Evolutionary conservation across 192 early-diverging fungal genomes (phyloP), one percentile per base, ranked within the genome.

Genomic region (Podila verticillata): DNA sequence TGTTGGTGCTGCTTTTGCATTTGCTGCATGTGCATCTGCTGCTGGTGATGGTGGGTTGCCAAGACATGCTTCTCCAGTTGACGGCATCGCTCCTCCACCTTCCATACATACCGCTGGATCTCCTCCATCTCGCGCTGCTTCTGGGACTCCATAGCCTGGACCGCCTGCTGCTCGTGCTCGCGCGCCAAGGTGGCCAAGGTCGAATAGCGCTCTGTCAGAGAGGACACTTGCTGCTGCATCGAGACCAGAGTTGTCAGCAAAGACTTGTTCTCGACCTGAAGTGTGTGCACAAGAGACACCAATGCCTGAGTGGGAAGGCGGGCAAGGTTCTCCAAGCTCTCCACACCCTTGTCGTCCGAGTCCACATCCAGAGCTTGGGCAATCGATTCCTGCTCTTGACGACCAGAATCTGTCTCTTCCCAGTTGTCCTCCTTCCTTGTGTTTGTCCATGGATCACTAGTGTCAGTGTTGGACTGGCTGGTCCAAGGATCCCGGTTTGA

Each of bases 61-160:
- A 74, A 57, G 22, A 70, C 61, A 34, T 74, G 74, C 48, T 78
- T 77, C 48, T 83, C 84, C 49, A 83, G 30, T 39, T 83, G 81
- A 61, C 68, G 65, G 48, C 73, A 81, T 30, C 78, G 39, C 34
- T 75, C 70, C 39, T 84, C 83, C 5, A 84, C 48, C 51, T 72
- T 81, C 63, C 83, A 68, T n/a, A 88, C 82, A 75, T 89, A 89
- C n/a, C 79, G 69, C 34, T 74, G 65, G 1, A 70, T 56, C 59
- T 89, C 87, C 22, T 89, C 86, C 83, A 86, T 84, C 62, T 89
- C 87, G 4, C 66, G 68, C 24, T 85, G 72, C 59, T 83, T 88
- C 20, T 82, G 84, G 8, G 75, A 63, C 61, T 86, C 79, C 61
- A 84, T 70, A 13, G 82, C 62, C 65, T 82, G 75, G 36, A 85